Base-by-base conservation (phyloP, 169 alveolate genomes). In the Theileria sp. region DNA sequence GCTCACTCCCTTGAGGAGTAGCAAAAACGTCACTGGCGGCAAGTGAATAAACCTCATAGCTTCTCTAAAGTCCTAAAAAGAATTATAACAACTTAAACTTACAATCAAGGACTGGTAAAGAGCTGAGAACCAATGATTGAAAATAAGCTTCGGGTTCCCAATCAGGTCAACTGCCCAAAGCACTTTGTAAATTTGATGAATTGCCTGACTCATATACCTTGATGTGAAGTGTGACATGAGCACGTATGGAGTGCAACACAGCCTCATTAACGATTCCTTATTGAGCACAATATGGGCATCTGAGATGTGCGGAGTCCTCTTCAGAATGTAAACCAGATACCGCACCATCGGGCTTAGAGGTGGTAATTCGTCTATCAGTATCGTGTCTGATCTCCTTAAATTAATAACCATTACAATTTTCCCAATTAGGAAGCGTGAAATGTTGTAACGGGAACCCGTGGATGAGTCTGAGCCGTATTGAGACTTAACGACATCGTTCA, bases 141-240 rank as follows among this genome's bases (percentile, higher is more conserved):
- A 71, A 17, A 91, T 87, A 19, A 84, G 87, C 83, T 87, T 86
- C 36, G 94, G 94, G 80, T 91, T 91, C 44, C 94, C 94, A 21
- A 91, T 91, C 64, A 91, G 88, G 61, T 91, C 94, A 0, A 91
- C 86, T 15, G 94, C 94, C 56, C 94, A 92, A 26, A 91, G 88
- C 66, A 91, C 93, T 62, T 91, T 87, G 87, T 87, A 87, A 77
- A 87, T 84, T 81, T 91, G 93, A 44, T 87, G 90, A 68, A 91
- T 87, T 15, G 92, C 87, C 49, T 86, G 89, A 28, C 77, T 87
- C 69, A 87, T 77, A 72, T 91, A 91, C 36, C 92, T 81, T 62
- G 75, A 83, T 6, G 49, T 54, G 61, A 82, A 82, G 71, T 82
- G 88, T 0, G 81, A 66, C 66, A 82, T 9, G 74, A 82, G 60